Conservation (phyloP, 2,329 filamentous ascomycete genomes). For the Aspergillus sp. region DNA sequence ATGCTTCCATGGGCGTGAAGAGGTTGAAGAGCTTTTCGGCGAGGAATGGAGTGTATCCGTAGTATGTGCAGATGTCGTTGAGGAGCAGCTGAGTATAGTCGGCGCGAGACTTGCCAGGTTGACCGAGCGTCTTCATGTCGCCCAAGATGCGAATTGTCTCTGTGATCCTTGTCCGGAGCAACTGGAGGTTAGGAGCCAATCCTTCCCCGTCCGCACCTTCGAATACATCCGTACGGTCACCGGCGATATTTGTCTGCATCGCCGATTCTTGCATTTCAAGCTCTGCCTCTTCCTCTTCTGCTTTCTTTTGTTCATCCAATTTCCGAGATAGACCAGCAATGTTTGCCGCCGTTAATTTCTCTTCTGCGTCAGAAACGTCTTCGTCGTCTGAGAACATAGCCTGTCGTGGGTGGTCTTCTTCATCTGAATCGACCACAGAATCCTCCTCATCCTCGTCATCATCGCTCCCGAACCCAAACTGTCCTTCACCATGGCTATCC, state of each 20-base stretch:
- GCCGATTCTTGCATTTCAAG: conserved; percentile 82
- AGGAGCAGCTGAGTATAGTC: conserved; percentile 87
- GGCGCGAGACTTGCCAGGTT: conserved; percentile 76
- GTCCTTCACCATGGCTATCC: conserved; percentile 47
- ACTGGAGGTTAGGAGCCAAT: conserved; percentile 84
- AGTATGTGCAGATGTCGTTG: conserved; percentile 93
- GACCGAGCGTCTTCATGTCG: conserved; percentile 78
- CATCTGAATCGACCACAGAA: conserved; percentile 70
- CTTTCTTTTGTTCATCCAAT: conserved; percentile 73
- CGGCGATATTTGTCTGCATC: conserved; percentile 89
- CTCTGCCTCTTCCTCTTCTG: conserved; percentile 79
- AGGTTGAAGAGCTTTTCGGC: conserved; percentile 93
- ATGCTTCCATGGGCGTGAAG: conserved; percentile 89
- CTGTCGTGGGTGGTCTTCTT: conserved; percentile 55
- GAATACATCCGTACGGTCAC: conserved; percentile 66
- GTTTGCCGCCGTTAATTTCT: conserved; percentile 90
- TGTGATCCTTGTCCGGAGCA: conserved; percentile 84
- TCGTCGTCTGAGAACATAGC: conserved; percentile 96
- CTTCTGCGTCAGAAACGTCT: conserved; percentile 82
- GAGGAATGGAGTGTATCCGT: conserved; percentile 92
- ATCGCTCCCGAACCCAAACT: conserved; percentile 57
- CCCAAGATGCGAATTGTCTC: conserved; percentile 90
- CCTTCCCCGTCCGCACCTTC: conserved; percentile 55
- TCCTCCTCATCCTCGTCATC: conserved; percentile 46
- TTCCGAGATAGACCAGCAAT: conserved; percentile 88